Evolutionary conservation across 2,329 filamentous ascomycete genomes (phyloP).

Genomic region (Neodidymelliopsis sp.): DNA sequence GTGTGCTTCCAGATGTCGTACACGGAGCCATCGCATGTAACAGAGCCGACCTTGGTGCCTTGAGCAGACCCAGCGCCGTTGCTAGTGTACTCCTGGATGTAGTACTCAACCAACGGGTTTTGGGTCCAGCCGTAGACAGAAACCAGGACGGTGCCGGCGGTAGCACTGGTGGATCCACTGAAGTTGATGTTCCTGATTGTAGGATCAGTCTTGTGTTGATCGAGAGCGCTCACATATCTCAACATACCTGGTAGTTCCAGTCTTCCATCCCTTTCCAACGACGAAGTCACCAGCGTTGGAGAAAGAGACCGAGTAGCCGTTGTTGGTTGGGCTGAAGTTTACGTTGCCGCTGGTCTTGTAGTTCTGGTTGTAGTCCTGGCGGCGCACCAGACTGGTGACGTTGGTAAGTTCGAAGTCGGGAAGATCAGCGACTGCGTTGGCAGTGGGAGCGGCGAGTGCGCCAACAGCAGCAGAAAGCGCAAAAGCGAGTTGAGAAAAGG

Average conservation of each 20-base stretch:
- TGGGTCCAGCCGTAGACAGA: slow-evolving; percentile 64
- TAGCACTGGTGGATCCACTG: slow-evolving; percentile 33
- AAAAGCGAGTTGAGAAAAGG: slow-evolving; percentile 32
- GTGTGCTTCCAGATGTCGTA: slow-evolving; percentile 44
- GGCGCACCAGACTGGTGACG: slow-evolving; percentile 24
- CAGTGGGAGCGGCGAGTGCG: slow-evolving; percentile 33
- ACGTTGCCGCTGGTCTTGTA: slow-evolving; percentile 44
- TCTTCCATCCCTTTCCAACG: slow-evolving; percentile 44
- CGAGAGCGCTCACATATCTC: background rate
- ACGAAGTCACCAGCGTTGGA: slow-evolving; percentile 42
- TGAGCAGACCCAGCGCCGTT: slow-evolving; percentile 50
- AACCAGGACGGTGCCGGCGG: slow-evolving; percentile 37
- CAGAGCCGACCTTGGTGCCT: slow-evolving; percentile 35
- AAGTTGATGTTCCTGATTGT: slow-evolving; percentile 37
- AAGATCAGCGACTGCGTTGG: slow-evolving; percentile 26
- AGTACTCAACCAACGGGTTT: slow-evolving; percentile 59
- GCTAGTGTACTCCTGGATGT: slow-evolving; percentile 57
- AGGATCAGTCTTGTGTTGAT: background rate
- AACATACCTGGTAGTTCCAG: slow-evolving; percentile 34
- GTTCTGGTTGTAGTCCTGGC: slow-evolving; percentile 46
- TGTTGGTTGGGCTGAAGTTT: slow-evolving; percentile 36
- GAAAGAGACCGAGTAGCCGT: slow-evolving; percentile 40
- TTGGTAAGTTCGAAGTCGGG: slow-evolving; percentile 40
- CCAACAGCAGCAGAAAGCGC: slow-evolving; percentile 30
- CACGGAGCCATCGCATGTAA: slow-evolving; percentile 39